Base-by-base conservation (phyloP, 2,329 filamentous ascomycete genomes). In the Grosmannia serpens region DNA sequence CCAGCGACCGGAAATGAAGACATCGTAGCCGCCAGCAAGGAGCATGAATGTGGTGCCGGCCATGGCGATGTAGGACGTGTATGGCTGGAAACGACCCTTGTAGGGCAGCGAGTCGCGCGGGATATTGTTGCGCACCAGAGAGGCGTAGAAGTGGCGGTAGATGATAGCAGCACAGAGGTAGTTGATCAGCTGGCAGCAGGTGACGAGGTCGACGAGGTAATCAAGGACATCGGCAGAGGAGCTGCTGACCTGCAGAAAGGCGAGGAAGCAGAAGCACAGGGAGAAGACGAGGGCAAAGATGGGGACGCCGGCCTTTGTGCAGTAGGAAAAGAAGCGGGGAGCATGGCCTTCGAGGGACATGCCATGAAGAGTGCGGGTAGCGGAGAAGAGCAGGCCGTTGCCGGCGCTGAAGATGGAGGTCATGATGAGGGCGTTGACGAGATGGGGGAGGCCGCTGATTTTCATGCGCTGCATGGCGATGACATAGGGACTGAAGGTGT, bases 401-500 rank as follows among this genome's bases (percentile, higher is more conserved):
- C 82, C 82, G 2, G 82, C 81, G 55, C 76, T 81, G 63, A 85
- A 83, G 20, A 81, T 79, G 24, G 80, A 78, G 1, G 77, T 80
- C 52, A 85, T 73, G 50, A 86, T 74, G 62, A 85, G 73, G 2
- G 80, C 82, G 66, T 86, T 86, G 66, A 85, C 78, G 54, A 86
- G 76, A 63, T 83, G 74, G 3, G 82, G 81, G 3, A 85, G 70
- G 1, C 78, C 69, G 0, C 68, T 68, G 56, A 85, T 79, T 1
- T 74, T 69, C 29, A 84, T 69, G n/a, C 78, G 73, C 60, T 78
- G 73, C 81, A 85, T 85, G 8, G 81, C 79, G 53, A 80, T 74
- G 24, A 80, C 75, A 61, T 76, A 76, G 52, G 80, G 71, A 20
- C 55, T 60, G 22, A 8, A 57, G n/a, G 29, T 38, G 20, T 44